Percentiles rank a stretch among this genome's conserved stretches.
Conservation (phyloP, 2,329 filamentous ascomycete species). For the Cadophora sp. region DNA sequence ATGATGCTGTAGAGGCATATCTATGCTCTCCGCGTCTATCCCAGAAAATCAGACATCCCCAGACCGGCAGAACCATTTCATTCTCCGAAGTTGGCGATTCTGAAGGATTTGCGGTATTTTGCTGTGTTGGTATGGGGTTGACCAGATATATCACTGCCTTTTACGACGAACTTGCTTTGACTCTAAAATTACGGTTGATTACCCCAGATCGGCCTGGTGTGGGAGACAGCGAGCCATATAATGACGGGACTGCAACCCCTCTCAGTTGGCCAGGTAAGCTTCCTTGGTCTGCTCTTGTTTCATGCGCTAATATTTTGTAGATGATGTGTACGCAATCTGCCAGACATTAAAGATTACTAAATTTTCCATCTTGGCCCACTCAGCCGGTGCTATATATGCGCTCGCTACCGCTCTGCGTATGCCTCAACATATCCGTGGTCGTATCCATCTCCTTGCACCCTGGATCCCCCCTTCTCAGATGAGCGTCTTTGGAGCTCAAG, state of each 20-base stretch:
- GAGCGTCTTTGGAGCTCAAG: constrained; percentile 75
- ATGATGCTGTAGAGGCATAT: constrained; percentile 86
- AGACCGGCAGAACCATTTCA: constrained; percentile 86
- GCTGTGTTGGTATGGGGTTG: constrained; percentile 96
- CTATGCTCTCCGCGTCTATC: constrained; percentile 83
- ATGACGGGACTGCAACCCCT: constrained; percentile 82
- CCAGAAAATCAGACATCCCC: constrained; percentile 85
- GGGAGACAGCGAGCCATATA: constrained; percentile 86
- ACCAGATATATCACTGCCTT: constrained; percentile 96
- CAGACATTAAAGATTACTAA: constrained; percentile 91
- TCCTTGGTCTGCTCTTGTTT: background rate
- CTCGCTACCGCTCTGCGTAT: constrained; percentile 93
- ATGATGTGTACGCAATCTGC: constrained; percentile 92
- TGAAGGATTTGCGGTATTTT: constrained; percentile 89
- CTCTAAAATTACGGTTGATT: constrained; percentile 86
- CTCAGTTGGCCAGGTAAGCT: constrained; percentile 89
- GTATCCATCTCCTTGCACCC: constrained; percentile 91
- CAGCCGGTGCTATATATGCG: constrained; percentile 96
- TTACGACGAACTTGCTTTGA: constrained; percentile 92
- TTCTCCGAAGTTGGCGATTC: constrained; percentile 97
- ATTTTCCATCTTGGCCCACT: constrained; percentile 95
- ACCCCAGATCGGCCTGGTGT: constrained; percentile 94
- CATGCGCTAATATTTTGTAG: constrained; percentile 46
- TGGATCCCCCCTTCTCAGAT: constrained; percentile 98
- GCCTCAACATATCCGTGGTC: constrained; percentile 92